These are phyloP conservation scores for Hygrophila difformis DNA, from an alignment of 257 asterid genomes.

Conservation along the genomic window DNA sequence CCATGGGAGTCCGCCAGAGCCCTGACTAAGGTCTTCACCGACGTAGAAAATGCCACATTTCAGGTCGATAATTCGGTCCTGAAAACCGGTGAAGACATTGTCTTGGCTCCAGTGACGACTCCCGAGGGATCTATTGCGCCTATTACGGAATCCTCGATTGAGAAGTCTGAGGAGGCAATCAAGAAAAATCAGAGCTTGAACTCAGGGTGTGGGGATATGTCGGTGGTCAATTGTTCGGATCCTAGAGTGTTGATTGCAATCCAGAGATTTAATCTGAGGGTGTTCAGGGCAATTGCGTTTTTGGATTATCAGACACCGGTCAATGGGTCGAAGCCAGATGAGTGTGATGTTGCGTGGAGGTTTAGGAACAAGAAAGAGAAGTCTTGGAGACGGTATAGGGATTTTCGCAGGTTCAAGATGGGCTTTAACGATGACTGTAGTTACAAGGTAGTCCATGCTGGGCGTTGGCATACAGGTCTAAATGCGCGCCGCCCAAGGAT, in stretches of 20 bases:
- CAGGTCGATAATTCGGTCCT: conserved; percentile 67
- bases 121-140: conserved; percentile 31
- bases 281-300: conserved; percentile 54
- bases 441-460: conserved; percentile 55
- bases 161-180: conserved; percentile 44
- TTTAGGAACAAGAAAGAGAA: conserved; percentile 79
- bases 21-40: conserved; percentile 68
- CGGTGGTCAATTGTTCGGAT: conserved; percentile 68
- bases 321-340: conserved; percentile 62
- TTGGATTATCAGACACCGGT: conserved; percentile 77
- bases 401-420: conserved; percentile 80
- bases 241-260: conserved; percentile 60
- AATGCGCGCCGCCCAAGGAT: conserved; percentile 76
- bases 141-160: conserved; percentile 54
- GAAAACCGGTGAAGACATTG: conserved; percentile 91
- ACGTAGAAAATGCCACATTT: conserved; percentile 80
- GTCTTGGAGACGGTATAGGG: conserved; percentile 93
- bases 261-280: conserved; percentile 68
- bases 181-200: conserved; percentile 30
- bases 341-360: conserved; percentile 97
- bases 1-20: conserved; percentile 99
- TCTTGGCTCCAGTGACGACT: conserved; percentile 31
- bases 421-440: conserved; percentile 65
- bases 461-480: conserved; percentile 87
- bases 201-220: conserved; percentile 58